A percentile compares a stretch with the other conserved stretches of the same genome.
phyloP scores from a whole-genome alignment of 345 rosid species.

The Kernera saxatilis region DNA sequence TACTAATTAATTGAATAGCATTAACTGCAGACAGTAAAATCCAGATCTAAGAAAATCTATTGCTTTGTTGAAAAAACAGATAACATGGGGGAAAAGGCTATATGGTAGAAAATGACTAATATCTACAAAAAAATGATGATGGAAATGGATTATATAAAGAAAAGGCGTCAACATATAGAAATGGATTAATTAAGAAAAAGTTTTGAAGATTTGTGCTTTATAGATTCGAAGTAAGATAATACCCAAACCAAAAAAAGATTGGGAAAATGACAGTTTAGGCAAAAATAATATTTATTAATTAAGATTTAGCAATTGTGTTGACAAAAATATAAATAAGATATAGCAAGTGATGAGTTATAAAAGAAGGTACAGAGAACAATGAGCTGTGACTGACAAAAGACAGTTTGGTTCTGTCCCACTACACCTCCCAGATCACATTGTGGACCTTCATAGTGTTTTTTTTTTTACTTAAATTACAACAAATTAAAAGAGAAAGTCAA shows the following conservation, averaged over 20 bases:
- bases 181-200: constrained; percentile 2
- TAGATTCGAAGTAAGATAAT: constrained; percentile 11
- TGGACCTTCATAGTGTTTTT: neutral
- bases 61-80: constrained; percentile 4
- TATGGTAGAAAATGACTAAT: constrained; percentile 14
- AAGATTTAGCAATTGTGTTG: neutral
- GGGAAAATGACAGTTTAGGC: constrained; percentile 25
- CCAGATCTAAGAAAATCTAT: constrained; percentile 8
- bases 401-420: constrained; percentile 28
- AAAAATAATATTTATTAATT: neutral
- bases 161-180: neutral
- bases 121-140: neutral
- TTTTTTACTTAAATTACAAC: neutral
- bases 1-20: constrained; percentile 17
- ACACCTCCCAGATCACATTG: constrained; percentile 22
- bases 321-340: neutral
- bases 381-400: constrained; percentile 36
- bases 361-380: constrained; percentile 31
- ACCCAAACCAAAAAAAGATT: neutral
- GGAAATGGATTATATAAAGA: neutral
- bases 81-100: constrained; percentile 12
- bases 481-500: neutral
- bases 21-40: constrained; percentile 10
- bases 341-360: neutral
- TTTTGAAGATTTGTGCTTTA: constrained; percentile 13